These are phyloP conservation scores for Cladosporium halotolerans DNA, from an alignment of 2,329 filamentous ascomycete species.

Conservation along the genomic window DNA sequence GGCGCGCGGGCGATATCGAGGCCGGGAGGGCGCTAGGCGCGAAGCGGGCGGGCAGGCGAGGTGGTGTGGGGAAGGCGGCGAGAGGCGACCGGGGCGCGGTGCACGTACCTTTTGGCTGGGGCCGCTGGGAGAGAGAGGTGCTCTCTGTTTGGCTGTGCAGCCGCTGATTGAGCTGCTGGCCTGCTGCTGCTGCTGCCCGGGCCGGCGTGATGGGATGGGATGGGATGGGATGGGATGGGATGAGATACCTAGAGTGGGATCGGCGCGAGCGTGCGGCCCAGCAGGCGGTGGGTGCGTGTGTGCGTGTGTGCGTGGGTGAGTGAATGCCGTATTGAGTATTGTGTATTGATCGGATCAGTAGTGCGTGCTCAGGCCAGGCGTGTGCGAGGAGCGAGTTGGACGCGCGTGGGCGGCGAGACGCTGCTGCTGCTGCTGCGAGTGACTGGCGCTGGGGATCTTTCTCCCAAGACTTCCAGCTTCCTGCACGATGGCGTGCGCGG, in stretches of 20 bases:
- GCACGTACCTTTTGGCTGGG: neutral
- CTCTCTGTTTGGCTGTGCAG: neutral
- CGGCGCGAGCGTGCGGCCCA: too few relatives aligned
- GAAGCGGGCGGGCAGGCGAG: conserved; percentile 10
- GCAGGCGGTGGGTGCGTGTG: too few relatives aligned
- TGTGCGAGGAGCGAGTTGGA: neutral
- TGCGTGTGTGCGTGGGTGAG: too few relatives aligned
- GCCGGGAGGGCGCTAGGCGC: conserved; percentile 8
- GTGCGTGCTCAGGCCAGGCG: too few relatives aligned
- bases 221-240: too few relatives aligned
- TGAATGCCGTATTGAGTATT: too few relatives aligned
- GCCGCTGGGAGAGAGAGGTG: neutral
- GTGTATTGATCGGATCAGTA: too few relatives aligned
- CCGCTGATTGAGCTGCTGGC: neutral
- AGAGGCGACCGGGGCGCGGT: neutral
- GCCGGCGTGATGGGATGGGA: too few relatives aligned
- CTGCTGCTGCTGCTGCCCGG: neutral
- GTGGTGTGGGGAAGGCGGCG: neutral
- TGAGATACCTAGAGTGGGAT: too few relatives aligned
- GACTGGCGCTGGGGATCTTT: too few relatives aligned
- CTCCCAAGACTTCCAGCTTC: too few relatives aligned
- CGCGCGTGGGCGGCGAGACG: neutral
- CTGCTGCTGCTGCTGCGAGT: too few relatives aligned
- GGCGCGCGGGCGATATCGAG: conserved; percentile 4
- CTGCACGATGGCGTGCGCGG: neutral